Base-by-base conservation (phyloP, 2,329 filamentous ascomycete species). In the Corinectria fuckeliana region DNA sequence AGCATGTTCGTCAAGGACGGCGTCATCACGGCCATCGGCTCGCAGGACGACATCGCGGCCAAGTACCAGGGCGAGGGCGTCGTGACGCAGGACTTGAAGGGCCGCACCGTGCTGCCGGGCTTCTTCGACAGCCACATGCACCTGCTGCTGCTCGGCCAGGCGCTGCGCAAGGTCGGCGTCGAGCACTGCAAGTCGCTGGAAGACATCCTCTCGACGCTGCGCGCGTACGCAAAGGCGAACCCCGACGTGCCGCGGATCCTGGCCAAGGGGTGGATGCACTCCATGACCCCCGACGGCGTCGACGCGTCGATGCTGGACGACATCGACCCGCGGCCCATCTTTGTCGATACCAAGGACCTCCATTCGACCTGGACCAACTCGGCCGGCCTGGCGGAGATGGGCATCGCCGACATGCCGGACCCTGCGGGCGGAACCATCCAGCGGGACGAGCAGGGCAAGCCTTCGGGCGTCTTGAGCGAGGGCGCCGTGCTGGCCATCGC, bases 61-160 rank as follows among this genome's bases (percentile, higher is more conserved):
- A 67, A 64, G 10, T 48, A 58, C 21, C 52, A 54, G 1, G 30
- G 41, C 2, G 41, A 41, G 7, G 50, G 61, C 14, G 38, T 63
- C 14, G 8, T 47, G 10, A 66, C 60, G 1, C 66, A 67, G 25
- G 71, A 78, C 28, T 53, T 79, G 3, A 50, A 49, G 1, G 74
- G 76, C 1, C 69, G 68, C 20, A 77, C 76, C 1, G 73, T 86
- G 3, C 74, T 86, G 2, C 84, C 84, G 0, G 80, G 83, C 13
- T 86, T 87, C 72, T 80, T 86, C 36, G 84, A 87, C 58, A 83
- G 82, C 5, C 84, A 87, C 60, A 78, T 85, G 72, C 84, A 87
- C 65, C 76, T 87, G 9, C 75, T 86, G 0, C 74, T 83, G 9
- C 75, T 85, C 0, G 84, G 84, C 1, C 82, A 85, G 61, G 80